Evolutionary conservation across 345 rosid species (phyloP).

Genomic region (sweet orange (Citrus sinensis)): DVS_A1.0 CM039164.1:21516501-21517000

Average conservation of each 20-base stretch:
- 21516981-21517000: conserved; percentile 56
- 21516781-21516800: conserved; percentile 45
- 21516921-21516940: neutral
- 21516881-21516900: neutral
- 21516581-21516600: conserved; percentile 54
- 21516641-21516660: conserved; percentile 45
- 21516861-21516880: neutral
- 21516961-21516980: conserved; percentile 72
- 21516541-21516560: conserved; percentile 51
- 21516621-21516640: conserved; percentile 53
- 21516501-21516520: conserved; percentile 46
- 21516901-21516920: conserved; percentile 4
- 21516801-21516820: neutral
- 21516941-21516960: conserved; percentile 59
- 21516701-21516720: conserved; percentile 41
- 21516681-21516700: conserved; percentile 58
- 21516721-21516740: conserved; percentile 33
- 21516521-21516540: conserved; percentile 24
- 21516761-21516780: conserved; percentile 43
- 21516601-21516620: conserved; percentile 57
- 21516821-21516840: neutral
- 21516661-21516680: conserved; percentile 55
- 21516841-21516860: neutral
- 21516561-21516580: conserved; percentile 52
- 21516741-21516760: conserved; percentile 44